A percentile compares a stretch with the other conserved stretches of the same genome.
These are phyloP conservation scores for Plenodomus biglobosus DNA, from an alignment of 2,329 filamentous ascomycete species.

Conservation along the genomic window DNA sequence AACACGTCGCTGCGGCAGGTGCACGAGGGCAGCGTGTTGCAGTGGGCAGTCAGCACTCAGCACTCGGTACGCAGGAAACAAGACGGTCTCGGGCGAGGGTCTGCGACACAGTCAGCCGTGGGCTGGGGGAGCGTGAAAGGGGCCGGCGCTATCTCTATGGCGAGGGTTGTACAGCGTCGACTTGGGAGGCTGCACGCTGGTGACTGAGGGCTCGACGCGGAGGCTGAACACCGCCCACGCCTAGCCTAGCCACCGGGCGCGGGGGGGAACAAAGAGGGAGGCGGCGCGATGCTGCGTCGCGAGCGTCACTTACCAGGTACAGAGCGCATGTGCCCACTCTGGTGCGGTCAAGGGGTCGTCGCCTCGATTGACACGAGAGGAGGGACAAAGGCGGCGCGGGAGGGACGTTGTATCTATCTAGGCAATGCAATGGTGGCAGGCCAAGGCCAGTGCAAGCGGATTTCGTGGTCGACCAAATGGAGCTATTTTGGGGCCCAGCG, in stretches of 20 bases:
- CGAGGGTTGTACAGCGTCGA: constrained; percentile 40
- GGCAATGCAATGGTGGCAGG: constrained; percentile 3
- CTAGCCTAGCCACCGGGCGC: too few relatives aligned
- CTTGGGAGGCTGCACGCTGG: constrained; percentile 17
- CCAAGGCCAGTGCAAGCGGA: constrained; percentile 17
- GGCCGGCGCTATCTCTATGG: constrained; percentile 32
- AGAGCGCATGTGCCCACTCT: neutral
- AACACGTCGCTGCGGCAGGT: constrained; percentile 6
- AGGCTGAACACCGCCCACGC: too few relatives aligned
- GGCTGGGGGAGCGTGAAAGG: constrained; percentile 30
- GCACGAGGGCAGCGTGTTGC: neutral
- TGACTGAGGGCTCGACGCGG: too few relatives aligned
- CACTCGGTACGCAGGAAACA: constrained; percentile 11
- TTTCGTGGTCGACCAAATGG: constrained; percentile 13
- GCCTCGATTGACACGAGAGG: neutral
- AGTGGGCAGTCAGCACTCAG: neutral
- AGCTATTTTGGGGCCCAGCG: constrained; percentile 27
- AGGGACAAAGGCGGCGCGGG: neutral
- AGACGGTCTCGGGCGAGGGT: constrained; percentile 22
- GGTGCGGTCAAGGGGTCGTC: neutral
- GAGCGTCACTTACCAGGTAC: constrained; percentile 33
- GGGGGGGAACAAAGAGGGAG: constrained; percentile 40
- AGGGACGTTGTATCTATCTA: too few relatives aligned
- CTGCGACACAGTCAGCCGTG: constrained; percentile 36
- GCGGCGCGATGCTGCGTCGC: constrained; percentile 19